Evolutionary conservation across 345 rosid genomes (phyloP), one percentile per base, ranked within the genome.

Genomic region (Excoecaria agallocha): DNA sequence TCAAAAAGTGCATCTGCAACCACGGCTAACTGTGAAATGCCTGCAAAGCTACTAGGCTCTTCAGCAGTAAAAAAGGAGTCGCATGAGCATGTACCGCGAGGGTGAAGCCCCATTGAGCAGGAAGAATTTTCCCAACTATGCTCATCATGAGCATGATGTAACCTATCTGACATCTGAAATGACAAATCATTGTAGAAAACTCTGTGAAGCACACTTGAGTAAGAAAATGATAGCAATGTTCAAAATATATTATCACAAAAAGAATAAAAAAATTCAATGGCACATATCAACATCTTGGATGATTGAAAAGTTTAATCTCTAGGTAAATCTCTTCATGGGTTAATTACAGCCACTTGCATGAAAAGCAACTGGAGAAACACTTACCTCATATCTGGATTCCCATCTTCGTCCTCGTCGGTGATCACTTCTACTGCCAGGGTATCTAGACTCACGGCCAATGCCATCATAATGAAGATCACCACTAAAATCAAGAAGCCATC

Each of bases 311-410:
- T 9, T 59, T 46, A 20, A 13, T 43, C 12, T 8, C 19, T 8
- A 20, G 4, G 39, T 20, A 46, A 45, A 59, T 13, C 17, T 45
- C 48, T 24, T 50, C 22, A 72, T n/a, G 19, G 46, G 22, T 62
- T 9, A 17, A 11, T 11, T 2, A 45, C 5, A 74, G 35, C 54
- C n/a, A 43, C 65, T 17, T 5, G 1, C 24, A 54, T 19, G 4
- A 51, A n/a, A 39, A 25, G 49, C 58, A 64, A 64, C 54, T 39
- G 45, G 4, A 25, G 16, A 66, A 22, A 37, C 3, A 1, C 45
- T 65, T 66, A 77, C 80, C 76, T 76, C 79, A 16, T 70, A 70
- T 76, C 80, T 77, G 5, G 80, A 65, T 72, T 25, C 72, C 80
- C 76, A 66, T 24, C 22, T 37, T 12, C 72, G 72, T n/a, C 48